Percentiles rank a stretch among this genome's conserved stretches.
Conservation (phyloP, 2,329 filamentous ascomycete genomes). For the Cercospora sp. region DNA sequence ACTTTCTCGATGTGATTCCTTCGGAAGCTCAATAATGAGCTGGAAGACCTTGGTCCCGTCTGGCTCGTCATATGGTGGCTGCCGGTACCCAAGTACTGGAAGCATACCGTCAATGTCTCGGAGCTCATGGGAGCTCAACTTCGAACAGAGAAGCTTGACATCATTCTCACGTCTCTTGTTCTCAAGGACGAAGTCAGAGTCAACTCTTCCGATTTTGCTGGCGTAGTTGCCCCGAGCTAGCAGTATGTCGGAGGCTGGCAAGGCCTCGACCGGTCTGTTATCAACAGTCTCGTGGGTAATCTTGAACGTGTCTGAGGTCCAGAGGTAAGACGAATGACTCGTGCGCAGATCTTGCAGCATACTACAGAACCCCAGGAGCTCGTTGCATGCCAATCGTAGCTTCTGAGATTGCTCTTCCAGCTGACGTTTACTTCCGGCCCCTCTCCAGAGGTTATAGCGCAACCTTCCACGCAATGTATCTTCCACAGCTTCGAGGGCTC, state of each 20-base stretch:
- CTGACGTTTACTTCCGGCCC: neutral
- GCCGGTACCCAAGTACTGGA: neutral
- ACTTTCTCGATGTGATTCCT: neutral
- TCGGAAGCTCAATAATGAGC: neutral
- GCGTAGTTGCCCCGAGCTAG: neutral
- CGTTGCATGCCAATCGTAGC: neutral
- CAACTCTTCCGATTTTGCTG: neutral
- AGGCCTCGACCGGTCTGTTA: neutral
- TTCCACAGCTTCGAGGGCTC: neutral
- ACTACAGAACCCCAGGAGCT: neutral
- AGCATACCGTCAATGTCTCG: neutral
- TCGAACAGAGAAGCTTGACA: neutral
- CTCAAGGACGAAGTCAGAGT: neutral
- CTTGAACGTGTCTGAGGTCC: neutral
- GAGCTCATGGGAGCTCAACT: neutral
- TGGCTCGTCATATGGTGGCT: neutral
- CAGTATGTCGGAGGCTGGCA: neutral
- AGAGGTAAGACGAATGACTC: neutral
- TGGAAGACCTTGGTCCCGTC: neutral
- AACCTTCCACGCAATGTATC: neutral
- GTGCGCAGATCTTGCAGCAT: neutral
- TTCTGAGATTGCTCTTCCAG: neutral
- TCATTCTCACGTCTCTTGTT: neutral
- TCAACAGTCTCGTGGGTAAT: neutral
- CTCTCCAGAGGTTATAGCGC: neutral